Evolutionary conservation across 2,329 filamentous ascomycete species (phyloP).

Genomic region (Diaporthe sp.): DNA sequence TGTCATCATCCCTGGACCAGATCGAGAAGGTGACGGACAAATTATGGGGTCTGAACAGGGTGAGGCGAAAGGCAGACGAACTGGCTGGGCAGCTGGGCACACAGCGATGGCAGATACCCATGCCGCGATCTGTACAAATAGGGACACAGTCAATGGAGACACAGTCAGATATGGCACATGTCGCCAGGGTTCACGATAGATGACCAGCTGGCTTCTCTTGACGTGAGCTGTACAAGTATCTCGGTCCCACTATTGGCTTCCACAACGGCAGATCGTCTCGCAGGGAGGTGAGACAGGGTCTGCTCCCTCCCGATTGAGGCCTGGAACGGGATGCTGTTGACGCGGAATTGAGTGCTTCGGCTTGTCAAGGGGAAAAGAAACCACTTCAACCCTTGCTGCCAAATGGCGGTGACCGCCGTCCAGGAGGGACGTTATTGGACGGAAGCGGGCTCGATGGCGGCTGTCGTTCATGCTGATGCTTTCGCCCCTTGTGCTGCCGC

Average conservation of each 20-base stretch:
- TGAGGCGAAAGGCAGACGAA: too few species aligned
- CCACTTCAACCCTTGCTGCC: conserved; percentile 1
- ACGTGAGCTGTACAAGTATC: neutral
- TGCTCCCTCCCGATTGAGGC: neutral
- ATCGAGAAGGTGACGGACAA: conserved; percentile 2
- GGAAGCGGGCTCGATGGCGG: neutral
- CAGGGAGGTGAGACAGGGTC: neutral
- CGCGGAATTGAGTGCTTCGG: conserved; percentile 5
- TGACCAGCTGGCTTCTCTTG: neutral
- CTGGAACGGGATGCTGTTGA: neutral
- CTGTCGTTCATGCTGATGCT: conserved; percentile 17
- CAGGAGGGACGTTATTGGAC: conserved; percentile 12
- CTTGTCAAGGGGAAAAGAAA: neutral
- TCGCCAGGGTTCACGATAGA: neutral
- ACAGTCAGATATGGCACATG: neutral
- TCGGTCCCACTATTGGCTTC: neutral
- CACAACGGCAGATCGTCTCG: neutral
- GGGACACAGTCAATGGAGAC: too few species aligned
- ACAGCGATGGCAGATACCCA: too few species aligned
- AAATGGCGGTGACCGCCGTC: conserved; percentile 30
- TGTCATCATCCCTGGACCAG: conserved; percentile 17
- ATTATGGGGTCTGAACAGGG: conserved; percentile 3
- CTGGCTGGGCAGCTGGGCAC: too few species aligned
- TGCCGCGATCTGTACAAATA: neutral
- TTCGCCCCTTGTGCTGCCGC: conserved; percentile 4